A percentile compares a stretch with the other conserved stretches of the same genome.
Evolutionary conservation across 495 filamentous ascomycete species (phyloP).

Genomic region (Clavariopsis aquatica): DNA sequence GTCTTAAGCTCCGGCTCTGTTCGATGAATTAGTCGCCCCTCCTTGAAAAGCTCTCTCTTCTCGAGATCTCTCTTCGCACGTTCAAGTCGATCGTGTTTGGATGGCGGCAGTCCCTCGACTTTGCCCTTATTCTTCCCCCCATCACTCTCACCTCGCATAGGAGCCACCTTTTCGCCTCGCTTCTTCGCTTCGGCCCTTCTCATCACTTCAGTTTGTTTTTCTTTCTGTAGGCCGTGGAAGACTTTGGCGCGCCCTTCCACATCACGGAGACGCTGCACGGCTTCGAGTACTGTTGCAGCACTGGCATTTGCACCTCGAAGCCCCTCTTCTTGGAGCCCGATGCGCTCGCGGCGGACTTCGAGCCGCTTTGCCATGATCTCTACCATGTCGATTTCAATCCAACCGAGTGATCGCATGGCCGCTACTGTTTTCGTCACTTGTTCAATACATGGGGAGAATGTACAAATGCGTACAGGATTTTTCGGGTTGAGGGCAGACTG

Average conservation of each 20-base stretch:
- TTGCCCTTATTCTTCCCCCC: conserved; percentile 32
- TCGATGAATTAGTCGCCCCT: conserved; percentile 75
- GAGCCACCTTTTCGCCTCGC: conserved; percentile 18
- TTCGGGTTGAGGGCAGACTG: conserved; percentile 70
- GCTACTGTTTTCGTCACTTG: conserved; percentile 84
- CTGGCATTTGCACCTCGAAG: conserved; percentile 58
- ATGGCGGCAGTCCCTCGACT: conserved; percentile 25
- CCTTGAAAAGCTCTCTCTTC: conserved; percentile 51
- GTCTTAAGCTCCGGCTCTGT: conserved; percentile 87
- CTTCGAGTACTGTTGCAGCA: conserved; percentile 73
- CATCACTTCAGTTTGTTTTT: conserved; percentile 32
- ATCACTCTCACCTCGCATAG: conserved; percentile 15
- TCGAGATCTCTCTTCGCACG: conserved; percentile 40
- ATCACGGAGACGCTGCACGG: conserved; percentile 66
- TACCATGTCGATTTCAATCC: conserved; percentile 91
- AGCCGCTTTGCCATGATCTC: conserved; percentile 75
- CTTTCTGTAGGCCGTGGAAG: conserved; percentile 53
- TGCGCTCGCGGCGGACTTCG: conserved; percentile 78
- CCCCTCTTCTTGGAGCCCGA: conserved; percentile 64
- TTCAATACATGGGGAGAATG: conserved; percentile 95
- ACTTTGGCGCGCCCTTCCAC: conserved; percentile 66
- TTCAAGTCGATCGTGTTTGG: conserved; percentile 37
- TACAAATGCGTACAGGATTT: conserved; percentile 73
- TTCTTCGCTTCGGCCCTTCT: conserved; percentile 30
- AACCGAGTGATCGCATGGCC: conserved; percentile 72